A percentile compares a stretch with the other conserved stretches of the same genome.
phyloP scores from a whole-genome alignment of 2,329 filamentous ascomycete genomes.

The Hypoxylon rubiginosum region DNA sequence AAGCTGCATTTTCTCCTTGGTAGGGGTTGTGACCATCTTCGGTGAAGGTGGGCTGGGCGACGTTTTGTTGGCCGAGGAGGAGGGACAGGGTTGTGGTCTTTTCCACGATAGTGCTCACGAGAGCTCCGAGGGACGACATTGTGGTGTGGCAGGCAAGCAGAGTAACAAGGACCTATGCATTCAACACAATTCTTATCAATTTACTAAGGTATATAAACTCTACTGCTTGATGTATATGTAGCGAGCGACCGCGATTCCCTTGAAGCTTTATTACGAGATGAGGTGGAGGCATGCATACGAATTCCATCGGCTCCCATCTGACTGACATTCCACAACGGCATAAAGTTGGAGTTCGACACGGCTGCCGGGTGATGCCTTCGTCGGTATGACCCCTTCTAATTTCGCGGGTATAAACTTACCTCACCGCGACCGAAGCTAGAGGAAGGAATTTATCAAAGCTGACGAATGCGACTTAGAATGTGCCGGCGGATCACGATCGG shows the following conservation, averaged over 20 bases:
- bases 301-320: not conserved
- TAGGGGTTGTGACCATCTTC: constrained; percentile 1
- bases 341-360: not conserved
- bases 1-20: not conserved
- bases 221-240: not conserved
- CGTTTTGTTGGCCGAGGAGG: not conserved
- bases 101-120: constrained; percentile 3
- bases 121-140: constrained; percentile 6
- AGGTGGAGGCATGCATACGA: not conserved
- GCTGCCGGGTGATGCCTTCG: not conserved
- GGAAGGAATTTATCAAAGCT: not conserved
- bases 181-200: not conserved
- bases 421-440: not conserved
- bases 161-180: not conserved
- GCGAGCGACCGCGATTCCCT: not conserved
- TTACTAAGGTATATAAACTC: not conserved
- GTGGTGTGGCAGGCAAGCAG: not conserved
- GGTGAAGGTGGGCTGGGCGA: not conserved
- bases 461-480: constrained; percentile 1
- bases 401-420: not conserved
- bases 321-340: not conserved
- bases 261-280: not conserved
- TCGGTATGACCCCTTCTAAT: not conserved
- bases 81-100: not conserved
- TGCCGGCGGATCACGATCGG: constrained; percentile 1